A percentile compares a stretch with the other conserved stretches of the same genome.
Evolutionary conservation across 306 rosid species (phyloP).

Genomic region (Leucaena leucocephala): DNA sequence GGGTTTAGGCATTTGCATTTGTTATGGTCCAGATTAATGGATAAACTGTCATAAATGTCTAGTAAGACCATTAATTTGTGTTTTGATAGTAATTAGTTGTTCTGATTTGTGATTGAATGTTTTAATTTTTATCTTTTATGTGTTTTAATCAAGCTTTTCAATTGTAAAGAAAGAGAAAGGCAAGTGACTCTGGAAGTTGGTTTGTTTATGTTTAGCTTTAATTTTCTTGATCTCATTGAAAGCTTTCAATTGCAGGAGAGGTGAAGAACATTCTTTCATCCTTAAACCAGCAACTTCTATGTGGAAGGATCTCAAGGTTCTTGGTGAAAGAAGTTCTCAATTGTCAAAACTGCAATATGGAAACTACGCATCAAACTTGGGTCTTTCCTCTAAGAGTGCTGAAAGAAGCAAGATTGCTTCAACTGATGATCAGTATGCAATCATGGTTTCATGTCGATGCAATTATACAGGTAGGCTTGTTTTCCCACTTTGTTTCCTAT

Average conservation of each 20-base stretch:
- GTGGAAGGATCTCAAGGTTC: slow-evolving; percentile 72
- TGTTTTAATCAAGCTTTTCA: slow-evolving; percentile 17
- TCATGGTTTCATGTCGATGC: slow-evolving; percentile 96
- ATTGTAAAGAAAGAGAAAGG: slow-evolving; percentile 13
- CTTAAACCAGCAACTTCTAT: slow-evolving; percentile 80
- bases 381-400: slow-evolving; percentile 45
- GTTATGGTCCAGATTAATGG: neutral
- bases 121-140: neutral
- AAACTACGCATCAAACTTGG: slow-evolving; percentile 54
- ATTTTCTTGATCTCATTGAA: slow-evolving; percentile 39
- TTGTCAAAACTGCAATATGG: slow-evolving; percentile 51
- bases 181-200: slow-evolving; percentile 17
- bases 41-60: neutral
- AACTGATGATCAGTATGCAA: slow-evolving; percentile 72
- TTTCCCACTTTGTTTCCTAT: slow-evolving; percentile 20
- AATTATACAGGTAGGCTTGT: slow-evolving; percentile 68
- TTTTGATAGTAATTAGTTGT: neutral
- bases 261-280: slow-evolving; percentile 95
- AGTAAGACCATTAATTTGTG: neutral
- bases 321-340: slow-evolving; percentile 60
- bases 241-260: slow-evolving; percentile 74
- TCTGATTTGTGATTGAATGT: neutral
- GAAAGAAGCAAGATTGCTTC: slow-evolving; percentile 52
- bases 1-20: neutral
- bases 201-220: slow-evolving; percentile 18